Evolutionary conservation across 2,329 filamentous ascomycete genomes (phyloP), one percentile per base, ranked within the genome.

Genomic region (Hawksworthiomyces lignivorus): DNA sequence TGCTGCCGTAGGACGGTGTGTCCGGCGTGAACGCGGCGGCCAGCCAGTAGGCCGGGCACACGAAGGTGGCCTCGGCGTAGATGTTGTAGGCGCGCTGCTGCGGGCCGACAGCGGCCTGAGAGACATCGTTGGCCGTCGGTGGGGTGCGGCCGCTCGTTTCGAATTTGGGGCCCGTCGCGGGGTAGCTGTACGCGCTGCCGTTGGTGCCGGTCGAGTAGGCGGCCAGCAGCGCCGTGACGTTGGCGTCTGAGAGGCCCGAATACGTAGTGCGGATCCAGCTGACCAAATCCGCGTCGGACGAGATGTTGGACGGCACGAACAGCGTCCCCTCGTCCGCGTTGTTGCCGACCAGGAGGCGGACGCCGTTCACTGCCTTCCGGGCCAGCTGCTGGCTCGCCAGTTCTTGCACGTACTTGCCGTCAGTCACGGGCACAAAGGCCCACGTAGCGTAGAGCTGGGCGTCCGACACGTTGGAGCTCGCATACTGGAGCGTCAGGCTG

Each of bases 41-140:
- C 32, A 73, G 55, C 70, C 69, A 75, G 55, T 75, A 74, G 1
- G 65, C 63, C 0, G 72, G 67, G 50, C 72, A 76, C 11, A 72
- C 62, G 40, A 75, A 74, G 0, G 69, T 73, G 1, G 65, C 63
- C 56, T 77, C 72, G 28, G 62, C 68, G 48, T 69, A 72, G 33
- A 74, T 63, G 47, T 71, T 67, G 44, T 64, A 57, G 9, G 69
- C 70, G 10, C 65, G 62, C 46, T 75, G 69, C 45, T 75, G 70
- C 41, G 70, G 66, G 5, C 71, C 70, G 1, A 58, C 64, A 0
- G 57, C 69, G 21, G 65, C 59, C 22, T 27, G 43, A 1, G 50
- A 52, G 7, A 51, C 32, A 18, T 58, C 32, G 11, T 47, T 50
- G 19, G 51, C 52, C 27, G 48, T 50, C 10, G 52, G 46, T 9